Percentiles rank a stretch among this genome's conserved stretches.
These are phyloP conservation scores for Terfezia boudieri DNA, from an alignment of 495 filamentous ascomycete species.

Conservation along the genomic window DNA sequence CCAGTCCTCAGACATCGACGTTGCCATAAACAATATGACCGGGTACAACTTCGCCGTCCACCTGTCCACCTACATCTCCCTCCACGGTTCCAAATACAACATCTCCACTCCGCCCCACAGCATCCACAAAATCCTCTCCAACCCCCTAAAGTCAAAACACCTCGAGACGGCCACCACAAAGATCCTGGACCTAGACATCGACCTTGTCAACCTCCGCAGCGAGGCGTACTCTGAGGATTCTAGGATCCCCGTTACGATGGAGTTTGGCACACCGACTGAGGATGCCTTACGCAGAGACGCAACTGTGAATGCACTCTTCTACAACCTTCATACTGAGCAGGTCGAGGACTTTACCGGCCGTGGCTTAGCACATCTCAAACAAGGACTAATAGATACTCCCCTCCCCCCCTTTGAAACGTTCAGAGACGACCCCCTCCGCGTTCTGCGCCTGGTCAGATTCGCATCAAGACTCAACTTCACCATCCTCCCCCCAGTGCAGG, in stretches of 20 bases:
- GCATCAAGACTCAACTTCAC: conserved; percentile 59
- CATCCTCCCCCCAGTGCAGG: conserved; percentile 44
- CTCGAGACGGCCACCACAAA: conserved; percentile 75
- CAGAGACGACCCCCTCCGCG: conserved; percentile 74
- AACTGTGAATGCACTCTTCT: conserved; percentile 89
- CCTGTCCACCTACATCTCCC: conserved; percentile 21
- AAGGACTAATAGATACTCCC: conserved; percentile 58
- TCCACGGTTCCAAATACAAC: not conserved
- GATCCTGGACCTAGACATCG: conserved; percentile 72
- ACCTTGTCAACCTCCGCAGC: conserved; percentile 83
- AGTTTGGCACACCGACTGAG: conserved; percentile 78
- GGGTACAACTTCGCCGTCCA: conserved; percentile 62
- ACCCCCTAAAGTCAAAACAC: conserved; percentile 96
- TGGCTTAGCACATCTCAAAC: conserved; percentile 52
- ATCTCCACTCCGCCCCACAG: conserved; percentile 11
- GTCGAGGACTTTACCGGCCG: conserved; percentile 68
- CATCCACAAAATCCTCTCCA: conserved; percentile 58
- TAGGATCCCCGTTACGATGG: conserved; percentile 42
- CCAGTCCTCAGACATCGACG: conserved; percentile 76
- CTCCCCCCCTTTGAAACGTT: conserved; percentile 82
- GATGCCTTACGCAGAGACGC: conserved; percentile 81
- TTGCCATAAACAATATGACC: conserved; percentile 87
- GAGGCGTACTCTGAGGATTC: conserved; percentile 74
- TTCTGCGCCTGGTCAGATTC: conserved; percentile 78
- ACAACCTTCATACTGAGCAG: conserved; percentile 53